phyloP scores from a whole-genome alignment of 495 filamentous ascomycete species.

The Parachaetomium inaequale region DNA sequence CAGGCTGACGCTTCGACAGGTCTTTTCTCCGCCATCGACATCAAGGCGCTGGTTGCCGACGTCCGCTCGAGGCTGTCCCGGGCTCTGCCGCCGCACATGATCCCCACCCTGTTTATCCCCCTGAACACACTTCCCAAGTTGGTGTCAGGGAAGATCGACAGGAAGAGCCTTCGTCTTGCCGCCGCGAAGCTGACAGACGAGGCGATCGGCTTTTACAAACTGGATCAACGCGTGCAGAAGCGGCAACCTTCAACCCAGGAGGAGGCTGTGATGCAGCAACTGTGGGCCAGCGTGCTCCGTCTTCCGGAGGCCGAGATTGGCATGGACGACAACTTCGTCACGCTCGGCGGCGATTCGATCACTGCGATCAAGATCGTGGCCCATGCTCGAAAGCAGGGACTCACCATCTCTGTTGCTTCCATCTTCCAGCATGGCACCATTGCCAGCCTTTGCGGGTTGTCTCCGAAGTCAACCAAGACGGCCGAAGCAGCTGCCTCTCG shows the following conservation, averaged over 20 bases:
- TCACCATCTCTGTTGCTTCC: constrained; percentile 51
- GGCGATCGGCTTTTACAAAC: constrained; percentile 9
- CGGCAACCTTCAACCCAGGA: constrained; percentile 5
- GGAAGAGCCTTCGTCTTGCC: constrained; percentile 5
- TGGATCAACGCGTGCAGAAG: constrained; percentile 1
- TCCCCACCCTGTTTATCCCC: constrained; percentile 6
- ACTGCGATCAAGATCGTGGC: constrained; percentile 63
- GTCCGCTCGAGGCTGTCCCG: not conserved
- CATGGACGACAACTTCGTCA: constrained; percentile 55
- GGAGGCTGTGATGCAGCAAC: constrained; percentile 23
- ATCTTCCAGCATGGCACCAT: constrained; percentile 39
- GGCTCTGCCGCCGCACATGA: constrained; percentile 5
- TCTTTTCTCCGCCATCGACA: not conserved
- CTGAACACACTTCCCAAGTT: not conserved
- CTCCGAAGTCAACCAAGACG: not conserved
- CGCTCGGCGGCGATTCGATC: constrained; percentile 64
- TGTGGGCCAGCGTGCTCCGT: constrained; percentile 30
- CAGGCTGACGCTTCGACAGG: not conserved
- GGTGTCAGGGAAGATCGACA: constrained; percentile 13
- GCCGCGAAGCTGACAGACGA: constrained; percentile 31
- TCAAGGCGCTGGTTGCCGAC: constrained; percentile 2
- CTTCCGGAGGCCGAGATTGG: constrained; percentile 35
- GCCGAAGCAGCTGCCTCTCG: not conserved
- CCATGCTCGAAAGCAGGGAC: constrained; percentile 44
- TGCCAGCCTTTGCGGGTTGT: not conserved